Evolutionary conservation across 352 stramenopile genomes (phyloP), one percentile per base, ranked within the genome.

Genomic region (Pythium brassicae): DNA sequence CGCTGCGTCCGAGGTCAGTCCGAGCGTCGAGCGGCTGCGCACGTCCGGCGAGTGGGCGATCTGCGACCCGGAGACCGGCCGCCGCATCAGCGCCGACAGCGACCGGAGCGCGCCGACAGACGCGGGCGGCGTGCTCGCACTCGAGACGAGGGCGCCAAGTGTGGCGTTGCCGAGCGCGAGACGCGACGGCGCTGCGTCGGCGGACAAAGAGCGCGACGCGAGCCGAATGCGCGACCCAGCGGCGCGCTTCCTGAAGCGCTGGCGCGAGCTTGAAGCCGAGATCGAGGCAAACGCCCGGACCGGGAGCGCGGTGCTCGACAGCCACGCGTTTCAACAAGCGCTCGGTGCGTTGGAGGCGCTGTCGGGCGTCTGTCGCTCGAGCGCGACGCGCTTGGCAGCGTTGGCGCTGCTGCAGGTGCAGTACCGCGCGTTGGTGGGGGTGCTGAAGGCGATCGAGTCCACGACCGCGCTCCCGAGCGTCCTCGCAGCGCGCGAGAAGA

Each of bases 31-130:
- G 59, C 68, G 80, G 1, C 68, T 93, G 12, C 79, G 78, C 7
- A 83, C 72, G 25, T 87, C 81, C 65, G 78, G 87, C n/a, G 83
- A 96, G 53, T 90, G 85, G 74, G 89, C 82, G 56, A 78, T 78
- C n/a, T 89, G 89, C n/a, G 82, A 94, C 53, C 78, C 82, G 1
- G 68, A 92, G 63, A 93, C 82, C 0, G 83, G 78, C 1, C 68
- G 60, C 2, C 69, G 85, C 48, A 63, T 63, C 32, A 14, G 40
- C 14, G 42, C 29, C 11, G 49, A 11, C 26, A 27, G 37, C 35
- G 1, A 37, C 32, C 1, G 45, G 25, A 50, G 25, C 15, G n/a
- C 23, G 11, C 26, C 14, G 29, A 34, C 44, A 2, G 19, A 26
- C 20, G 22, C 23, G 19, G 26, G 5, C 15, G n/a, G n/a, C n/a